These are phyloP conservation scores for Penicillium mononematosum DNA, from an alignment of 495 filamentous ascomycete species.

Conservation along the genomic window DNA sequence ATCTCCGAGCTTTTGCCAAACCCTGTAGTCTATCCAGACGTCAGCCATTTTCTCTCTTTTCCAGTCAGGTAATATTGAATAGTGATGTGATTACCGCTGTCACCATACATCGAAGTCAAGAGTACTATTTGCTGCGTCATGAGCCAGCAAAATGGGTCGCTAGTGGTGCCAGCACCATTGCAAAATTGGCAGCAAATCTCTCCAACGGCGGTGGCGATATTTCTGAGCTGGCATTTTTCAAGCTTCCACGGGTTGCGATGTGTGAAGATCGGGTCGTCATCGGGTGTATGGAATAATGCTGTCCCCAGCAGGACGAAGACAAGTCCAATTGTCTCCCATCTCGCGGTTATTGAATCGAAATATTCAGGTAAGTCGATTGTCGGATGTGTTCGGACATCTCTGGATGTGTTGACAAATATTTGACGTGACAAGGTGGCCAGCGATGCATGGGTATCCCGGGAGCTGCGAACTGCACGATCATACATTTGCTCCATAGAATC, in stretches of 20 bases:
- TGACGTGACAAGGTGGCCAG: background rate
- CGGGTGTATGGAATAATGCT: slow-evolving; percentile 5
- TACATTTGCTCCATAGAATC: slow-evolving; percentile 3
- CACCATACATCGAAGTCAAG: background rate
- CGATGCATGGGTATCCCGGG: background rate
- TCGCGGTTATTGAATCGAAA: slow-evolving; percentile 5
- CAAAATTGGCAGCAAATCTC: slow-evolving; percentile 5
- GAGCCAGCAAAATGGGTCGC: slow-evolving; percentile 6
- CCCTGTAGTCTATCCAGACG: slow-evolving; percentile 9
- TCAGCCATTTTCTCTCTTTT: background rate
- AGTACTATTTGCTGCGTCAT: background rate
- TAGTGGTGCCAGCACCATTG: background rate
- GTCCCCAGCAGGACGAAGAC: slow-evolving; percentile 8
- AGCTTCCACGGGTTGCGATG: slow-evolving; percentile 10
- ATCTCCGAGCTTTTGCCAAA: slow-evolving; percentile 17
- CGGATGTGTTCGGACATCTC: background rate
- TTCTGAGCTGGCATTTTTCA: background rate
- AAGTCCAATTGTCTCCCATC: slow-evolving; percentile 16
- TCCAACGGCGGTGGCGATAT: background rate
- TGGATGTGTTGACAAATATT: slow-evolving; percentile 3
- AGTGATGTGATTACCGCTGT: background rate
- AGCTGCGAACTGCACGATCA: background rate
- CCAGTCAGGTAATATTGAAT: background rate
- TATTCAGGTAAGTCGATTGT: slow-evolving; percentile 11
- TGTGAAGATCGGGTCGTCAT: slow-evolving; percentile 13